A percentile compares a stretch with the other conserved stretches of the same genome.
These are phyloP conservation scores for Yarrowia divulgata DNA, from an alignment of 805 yeast genomes.

Conservation along the genomic window DNA sequence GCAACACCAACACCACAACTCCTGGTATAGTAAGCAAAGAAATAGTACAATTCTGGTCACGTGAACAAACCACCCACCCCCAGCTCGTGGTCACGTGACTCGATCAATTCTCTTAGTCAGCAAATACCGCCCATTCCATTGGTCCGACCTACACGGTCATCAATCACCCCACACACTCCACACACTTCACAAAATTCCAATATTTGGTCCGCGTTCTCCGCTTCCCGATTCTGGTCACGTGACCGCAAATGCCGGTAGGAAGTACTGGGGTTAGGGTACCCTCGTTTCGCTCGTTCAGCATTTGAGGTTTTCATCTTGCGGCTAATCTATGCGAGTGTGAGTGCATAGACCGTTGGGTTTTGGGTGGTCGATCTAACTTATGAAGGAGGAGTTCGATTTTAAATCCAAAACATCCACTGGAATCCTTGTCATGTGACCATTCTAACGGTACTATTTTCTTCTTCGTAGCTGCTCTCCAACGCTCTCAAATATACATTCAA, in stretches of 20 bases:
- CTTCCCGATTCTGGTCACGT: background rate
- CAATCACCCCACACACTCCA: background rate
- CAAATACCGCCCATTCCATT: background rate
- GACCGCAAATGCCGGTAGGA: background rate
- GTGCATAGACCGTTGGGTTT: background rate
- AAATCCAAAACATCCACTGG: no score
- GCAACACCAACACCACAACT: no score
- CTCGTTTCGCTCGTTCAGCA: background rate
- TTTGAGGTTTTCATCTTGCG: background rate
- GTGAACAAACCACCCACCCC: no score
- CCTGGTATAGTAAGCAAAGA: no score
- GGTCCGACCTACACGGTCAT: background rate
- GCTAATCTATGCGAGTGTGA: background rate
- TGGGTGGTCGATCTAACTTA: background rate
- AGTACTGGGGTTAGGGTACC: background rate
- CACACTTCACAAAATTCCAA: no score
- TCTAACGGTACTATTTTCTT: background rate
- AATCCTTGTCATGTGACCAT: background rate
- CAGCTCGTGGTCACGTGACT: background rate
- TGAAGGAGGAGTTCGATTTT: background rate
- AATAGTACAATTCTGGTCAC: no score
- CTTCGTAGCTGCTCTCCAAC: background rate
- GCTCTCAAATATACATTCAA: background rate
- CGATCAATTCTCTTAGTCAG: no score
- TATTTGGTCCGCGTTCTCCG: background rate